Conservation (phyloP, 2,329 filamentous ascomycete genomes). For the Penicillium palitans region DNA sequence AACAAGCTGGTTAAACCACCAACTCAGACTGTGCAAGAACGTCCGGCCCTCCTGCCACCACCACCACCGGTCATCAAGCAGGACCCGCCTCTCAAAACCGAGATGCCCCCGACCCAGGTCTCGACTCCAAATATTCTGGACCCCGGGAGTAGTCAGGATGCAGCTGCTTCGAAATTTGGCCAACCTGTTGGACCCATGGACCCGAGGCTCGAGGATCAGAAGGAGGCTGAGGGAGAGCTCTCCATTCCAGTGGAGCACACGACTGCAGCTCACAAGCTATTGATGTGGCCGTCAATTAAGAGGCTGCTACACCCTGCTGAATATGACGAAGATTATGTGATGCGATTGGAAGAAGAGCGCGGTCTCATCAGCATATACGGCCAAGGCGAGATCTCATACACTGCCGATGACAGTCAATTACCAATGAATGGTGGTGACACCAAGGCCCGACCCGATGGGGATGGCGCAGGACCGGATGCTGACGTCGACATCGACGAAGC, state of each 20-base stretch:
- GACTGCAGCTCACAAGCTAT: conserved; percentile 79
- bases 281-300: conserved; percentile 70
- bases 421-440: conserved; percentile 27
- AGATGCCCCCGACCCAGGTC: background rate
- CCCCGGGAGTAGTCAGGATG: background rate
- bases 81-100: conserved; percentile 1
- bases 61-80: background rate
- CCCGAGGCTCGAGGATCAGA: conserved; percentile 13
- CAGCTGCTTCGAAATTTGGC: background rate
- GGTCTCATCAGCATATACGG: conserved; percentile 76
- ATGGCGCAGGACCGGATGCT: conserved; percentile 30
- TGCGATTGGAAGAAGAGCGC: conserved; percentile 70
- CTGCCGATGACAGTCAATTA: conserved; percentile 50
- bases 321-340: conserved; percentile 69
- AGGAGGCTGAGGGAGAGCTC: conserved; percentile 55
- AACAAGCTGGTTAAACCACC: background rate
- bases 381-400: conserved; percentile 71
- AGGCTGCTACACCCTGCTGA: conserved; percentile 59
- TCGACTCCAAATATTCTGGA: background rate
- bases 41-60: background rate
- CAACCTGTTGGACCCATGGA: conserved; percentile 1
- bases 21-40: background rate
- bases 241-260: conserved; percentile 83
- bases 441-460: conserved; percentile 9
- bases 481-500: conserved; percentile 52